Evolutionary conservation across 352 stramenopile genomes (phyloP).

Genomic region (Pythium utonaiense): DNA sequence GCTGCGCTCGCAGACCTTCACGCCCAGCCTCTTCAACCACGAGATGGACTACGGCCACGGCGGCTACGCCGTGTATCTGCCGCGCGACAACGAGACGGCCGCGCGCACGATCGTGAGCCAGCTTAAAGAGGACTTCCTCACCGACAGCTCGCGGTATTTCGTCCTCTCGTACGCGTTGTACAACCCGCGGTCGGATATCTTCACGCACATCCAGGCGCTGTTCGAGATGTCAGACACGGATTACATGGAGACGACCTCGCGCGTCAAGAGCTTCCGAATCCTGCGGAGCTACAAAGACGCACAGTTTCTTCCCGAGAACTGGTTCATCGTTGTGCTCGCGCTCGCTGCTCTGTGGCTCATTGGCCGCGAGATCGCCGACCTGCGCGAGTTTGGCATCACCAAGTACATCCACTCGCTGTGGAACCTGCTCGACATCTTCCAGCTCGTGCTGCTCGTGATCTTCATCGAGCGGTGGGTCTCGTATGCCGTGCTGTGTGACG

Average conservation of each 20-base stretch:
- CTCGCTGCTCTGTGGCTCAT: conserved; percentile 47
- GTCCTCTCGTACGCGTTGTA: conserved; percentile 59
- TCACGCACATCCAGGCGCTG: conserved; percentile 62
- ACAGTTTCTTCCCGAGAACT: conserved; percentile 48
- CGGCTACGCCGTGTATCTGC: conserved; percentile 66
- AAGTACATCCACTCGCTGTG: conserved; percentile 77
- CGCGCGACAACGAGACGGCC: conserved; percentile 64
- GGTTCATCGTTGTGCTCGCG: conserved; percentile 60
- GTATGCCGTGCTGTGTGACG: conserved; percentile 50
- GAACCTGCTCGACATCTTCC: conserved; percentile 74
- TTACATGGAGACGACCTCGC: conserved; percentile 67
- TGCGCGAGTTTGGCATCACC: conserved; percentile 41
- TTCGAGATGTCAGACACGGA: conserved; percentile 80
- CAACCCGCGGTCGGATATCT: conserved; percentile 76
- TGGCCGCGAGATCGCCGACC: conserved; percentile 49
- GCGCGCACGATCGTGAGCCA: conserved; percentile 36
- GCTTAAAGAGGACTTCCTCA: conserved; percentile 56
- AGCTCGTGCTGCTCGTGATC: conserved; percentile 62
- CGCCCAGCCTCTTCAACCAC: conserved; percentile 55
- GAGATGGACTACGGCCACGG: conserved; percentile 72
- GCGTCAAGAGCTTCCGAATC: conserved; percentile 75
- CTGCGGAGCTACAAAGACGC: conserved; percentile 44
- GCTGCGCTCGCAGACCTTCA: conserved; percentile 68
- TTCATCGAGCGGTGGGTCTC: conserved; percentile 59
- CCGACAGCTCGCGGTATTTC: conserved; percentile 65